Evolutionary conservation across 2,329 filamentous ascomycete species (phyloP).

Genomic region (Alternaria panax): DNA sequence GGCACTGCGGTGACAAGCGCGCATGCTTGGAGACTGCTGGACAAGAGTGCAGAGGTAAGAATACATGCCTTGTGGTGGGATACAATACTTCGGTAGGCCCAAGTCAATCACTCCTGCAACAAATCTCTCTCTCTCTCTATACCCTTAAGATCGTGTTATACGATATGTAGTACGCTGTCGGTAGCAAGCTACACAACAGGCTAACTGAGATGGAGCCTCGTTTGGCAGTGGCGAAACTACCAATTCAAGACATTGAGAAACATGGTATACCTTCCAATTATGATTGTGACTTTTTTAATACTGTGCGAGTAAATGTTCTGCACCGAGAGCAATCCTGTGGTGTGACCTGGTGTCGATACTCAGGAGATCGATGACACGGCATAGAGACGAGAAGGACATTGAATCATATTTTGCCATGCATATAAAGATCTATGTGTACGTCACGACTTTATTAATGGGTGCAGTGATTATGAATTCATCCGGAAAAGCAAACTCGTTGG

Average conservation of each 20-base stretch:
- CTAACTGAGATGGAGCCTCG: neutral
- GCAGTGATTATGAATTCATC: neutral
- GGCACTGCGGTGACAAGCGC: neutral
- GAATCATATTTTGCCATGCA: too few relatives aligned
- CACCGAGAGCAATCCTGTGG: neutral
- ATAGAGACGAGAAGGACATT: neutral
- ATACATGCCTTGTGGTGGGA: neutral
- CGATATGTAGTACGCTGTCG: neutral
- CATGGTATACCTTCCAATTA: neutral
- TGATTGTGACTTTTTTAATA: neutral
- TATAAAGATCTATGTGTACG: too few relatives aligned
- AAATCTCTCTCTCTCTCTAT: neutral
- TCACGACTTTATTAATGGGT: neutral
- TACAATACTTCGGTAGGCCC: neutral
- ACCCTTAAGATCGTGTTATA: neutral
- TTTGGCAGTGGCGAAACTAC: neutral
- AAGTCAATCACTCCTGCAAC: rapidly evolving
- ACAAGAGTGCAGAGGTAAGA: neutral
- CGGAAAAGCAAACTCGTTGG: neutral
- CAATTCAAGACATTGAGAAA: too few relatives aligned
- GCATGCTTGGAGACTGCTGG: neutral
- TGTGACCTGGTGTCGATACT: neutral
- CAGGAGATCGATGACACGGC: neutral
- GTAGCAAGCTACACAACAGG: neutral
- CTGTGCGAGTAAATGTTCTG: too few relatives aligned